Conservation (phyloP, 345 rosid genomes). For the Salix exigua region DNA sequence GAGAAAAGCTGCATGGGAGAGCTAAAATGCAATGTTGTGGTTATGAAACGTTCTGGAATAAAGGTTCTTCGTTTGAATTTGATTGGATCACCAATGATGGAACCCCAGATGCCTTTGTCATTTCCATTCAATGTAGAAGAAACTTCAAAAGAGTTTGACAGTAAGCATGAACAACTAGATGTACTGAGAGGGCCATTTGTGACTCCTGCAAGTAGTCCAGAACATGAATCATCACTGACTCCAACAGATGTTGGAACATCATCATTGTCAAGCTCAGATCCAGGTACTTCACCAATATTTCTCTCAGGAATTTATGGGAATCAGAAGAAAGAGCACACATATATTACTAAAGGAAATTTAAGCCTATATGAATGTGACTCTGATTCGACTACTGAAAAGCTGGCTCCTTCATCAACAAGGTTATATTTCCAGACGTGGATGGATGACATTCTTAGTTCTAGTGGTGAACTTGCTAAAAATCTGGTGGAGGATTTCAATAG, state of each 20-base stretch:
- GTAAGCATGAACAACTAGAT: conserved; percentile 31
- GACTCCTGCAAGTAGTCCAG: conserved; percentile 93
- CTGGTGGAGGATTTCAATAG: conserved; percentile 5
- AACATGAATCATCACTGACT: conserved; percentile 81
- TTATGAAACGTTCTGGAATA: conserved; percentile 77
- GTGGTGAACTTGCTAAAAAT: conserved; percentile 14
- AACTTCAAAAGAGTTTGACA: conserved; percentile 29
- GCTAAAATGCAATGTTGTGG: conserved; percentile 90
- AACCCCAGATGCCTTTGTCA: conserved; percentile 34
- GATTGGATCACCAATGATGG: conserved; percentile 53
- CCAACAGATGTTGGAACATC: conserved; percentile 88
- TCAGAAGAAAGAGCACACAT: conserved; percentile 58
- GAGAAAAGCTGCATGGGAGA: conserved; percentile 85
- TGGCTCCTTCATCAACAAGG: background rate
- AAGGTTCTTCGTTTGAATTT: conserved; percentile 92
- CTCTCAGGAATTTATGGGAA: conserved; percentile 50
- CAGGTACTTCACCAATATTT: conserved; percentile 81
- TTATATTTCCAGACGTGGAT: conserved; percentile 51
- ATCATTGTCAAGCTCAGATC: conserved; percentile 83
- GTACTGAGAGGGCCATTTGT: conserved; percentile 36
- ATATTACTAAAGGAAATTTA: conserved; percentile 46
- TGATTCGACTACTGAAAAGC: conserved; percentile 63
- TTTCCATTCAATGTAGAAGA: conserved; percentile 44
- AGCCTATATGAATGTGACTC: conserved; percentile 58
- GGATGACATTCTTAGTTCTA: conserved; percentile 40